Evolutionary conservation across 805 yeast genomes (phyloP).

Genomic region (Kodamaea sagamina): DNA sequence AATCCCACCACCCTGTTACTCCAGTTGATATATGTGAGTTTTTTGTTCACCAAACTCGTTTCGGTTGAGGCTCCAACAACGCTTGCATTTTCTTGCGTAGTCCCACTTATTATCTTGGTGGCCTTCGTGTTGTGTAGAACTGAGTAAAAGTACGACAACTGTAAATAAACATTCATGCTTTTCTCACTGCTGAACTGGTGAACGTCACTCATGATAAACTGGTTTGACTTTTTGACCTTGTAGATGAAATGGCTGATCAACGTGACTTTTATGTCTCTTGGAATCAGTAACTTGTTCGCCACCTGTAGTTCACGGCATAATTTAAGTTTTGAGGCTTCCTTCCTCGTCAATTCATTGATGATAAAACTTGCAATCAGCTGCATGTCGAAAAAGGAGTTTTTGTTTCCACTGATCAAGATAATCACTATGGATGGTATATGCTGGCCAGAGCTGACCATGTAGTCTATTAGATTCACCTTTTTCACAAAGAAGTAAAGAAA

Average conservation of each 20-base stretch:
- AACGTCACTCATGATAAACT: conserved; percentile 52
- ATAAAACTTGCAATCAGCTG: conserved; percentile 59
- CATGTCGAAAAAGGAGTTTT: conserved; percentile 77
- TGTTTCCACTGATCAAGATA: conserved; percentile 64
- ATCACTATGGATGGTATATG: conserved; percentile 21
- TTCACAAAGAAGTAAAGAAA: conserved; percentile 81
- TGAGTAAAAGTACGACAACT: conserved; percentile 41
- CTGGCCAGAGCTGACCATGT: conserved; percentile 29
- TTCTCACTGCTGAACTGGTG: conserved; percentile 21
- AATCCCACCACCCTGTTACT: conserved; percentile 33
- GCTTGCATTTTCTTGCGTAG: conserved; percentile 16
- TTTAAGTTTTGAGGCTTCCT: conserved; percentile 22
- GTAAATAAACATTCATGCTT: conserved; percentile 29
- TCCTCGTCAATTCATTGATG: conserved; percentile 31
- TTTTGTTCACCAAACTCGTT: conserved; percentile 28
- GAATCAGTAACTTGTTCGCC: conserved; percentile 21
- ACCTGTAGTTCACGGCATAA: conserved; percentile 27
- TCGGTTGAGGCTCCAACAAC: conserved; percentile 22
- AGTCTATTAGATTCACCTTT: conserved; percentile 24
- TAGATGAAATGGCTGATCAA: conserved; percentile 76
- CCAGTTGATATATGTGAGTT: conserved; percentile 41
- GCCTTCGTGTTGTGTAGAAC: conserved; percentile 29
- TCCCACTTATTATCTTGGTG: conserved; percentile 18
- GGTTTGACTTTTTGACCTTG: conserved; percentile 69
- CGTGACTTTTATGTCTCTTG: conserved; percentile 29